Base-by-base conservation (phyloP, 768 basidiomycete genomes). In the Lactarius hatsudake region DNA sequence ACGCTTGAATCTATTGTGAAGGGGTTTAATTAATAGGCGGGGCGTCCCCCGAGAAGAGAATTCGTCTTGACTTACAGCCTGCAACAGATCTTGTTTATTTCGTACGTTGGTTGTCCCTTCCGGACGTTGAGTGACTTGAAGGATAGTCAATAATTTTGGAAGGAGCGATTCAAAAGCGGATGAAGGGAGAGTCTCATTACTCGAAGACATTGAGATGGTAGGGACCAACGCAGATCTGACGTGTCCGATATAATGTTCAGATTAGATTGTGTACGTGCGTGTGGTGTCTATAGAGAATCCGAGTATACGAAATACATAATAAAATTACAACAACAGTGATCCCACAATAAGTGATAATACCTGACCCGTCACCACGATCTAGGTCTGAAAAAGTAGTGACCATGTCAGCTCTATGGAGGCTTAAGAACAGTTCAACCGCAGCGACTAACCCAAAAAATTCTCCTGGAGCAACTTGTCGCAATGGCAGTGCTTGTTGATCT, bases 81-180 rank as follows among this genome's bases (percentile, higher is more conserved):
- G 84, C 10, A 91, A 79, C 8, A 91, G 79, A 20, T 83, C 82
- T 71, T 90, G 90, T 71, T 84, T 90, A 23, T 85, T 81, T 66
- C 86, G 84, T 3, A 82, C 82, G 15, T 83, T 87, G 18, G 76
- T 75, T 2, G 81, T 78, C 0, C 85, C 87, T 62, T 87, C 84
- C 12, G 82, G 77, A 53, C 80, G 79, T 69, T 87, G 87, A 0
- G 86, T 86, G 48, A 87, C 78, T 71, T 88, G 81, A 17, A 91
- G 77, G 34, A 91, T 81, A 3, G 79, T 72, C n/a, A 83, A 81
- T 18, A 91, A 80, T 72, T 88, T 89, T 0, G 81, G 75, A 8
- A 91, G 74, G 5, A 91, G 81, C 34, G 76, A 79, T 57, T 87
- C 83, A 72, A 87, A 90, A 51, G 84, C 77, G 2, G 70, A 66